phyloP scores from a whole-genome alignment of 495 filamentous ascomycete species.

The Talaromyces nanjingensis region DNA sequence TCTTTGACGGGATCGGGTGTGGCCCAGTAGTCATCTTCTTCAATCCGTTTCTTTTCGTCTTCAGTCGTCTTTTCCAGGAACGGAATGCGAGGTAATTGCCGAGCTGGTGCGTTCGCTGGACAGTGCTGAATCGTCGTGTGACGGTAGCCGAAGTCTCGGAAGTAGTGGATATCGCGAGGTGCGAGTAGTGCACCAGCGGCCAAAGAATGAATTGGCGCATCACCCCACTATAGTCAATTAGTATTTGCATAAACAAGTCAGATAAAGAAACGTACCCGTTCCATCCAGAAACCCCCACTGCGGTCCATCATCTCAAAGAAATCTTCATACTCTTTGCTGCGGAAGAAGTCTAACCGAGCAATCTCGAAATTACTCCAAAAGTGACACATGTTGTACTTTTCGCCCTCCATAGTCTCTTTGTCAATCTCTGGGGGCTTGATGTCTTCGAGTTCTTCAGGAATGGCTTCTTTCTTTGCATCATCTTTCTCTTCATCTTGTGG shows the following conservation, averaged over 20 bases:
- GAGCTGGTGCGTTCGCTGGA: constrained; percentile 88
- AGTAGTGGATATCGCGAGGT: constrained; percentile 89
- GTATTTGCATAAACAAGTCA: constrained; percentile 7
- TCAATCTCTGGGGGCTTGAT: constrained; percentile 73
- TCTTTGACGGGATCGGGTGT: constrained; percentile 78
- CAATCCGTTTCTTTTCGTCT: constrained; percentile 79
- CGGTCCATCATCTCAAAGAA: constrained; percentile 99
- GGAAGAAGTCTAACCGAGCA: constrained; percentile 88
- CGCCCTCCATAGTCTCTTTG: constrained; percentile 91
- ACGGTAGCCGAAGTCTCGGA: constrained; percentile 97
- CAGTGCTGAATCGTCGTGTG: constrained; percentile 99
- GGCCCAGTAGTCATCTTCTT: constrained; percentile 98
- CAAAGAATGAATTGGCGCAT: constrained; percentile 97
- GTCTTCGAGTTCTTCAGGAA: constrained; percentile 78
- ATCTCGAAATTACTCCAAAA: constrained; percentile 99
- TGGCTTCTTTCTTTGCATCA: constrained; percentile 57
- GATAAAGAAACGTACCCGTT: constrained; percentile 60
- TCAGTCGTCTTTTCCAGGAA: constrained; percentile 79
- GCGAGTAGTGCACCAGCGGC: constrained; percentile 83
- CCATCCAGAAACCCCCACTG: constrained; percentile 98
- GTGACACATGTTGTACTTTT: constrained; percentile 99
- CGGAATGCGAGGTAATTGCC: constrained; percentile 74
- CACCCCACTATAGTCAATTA: constrained; percentile 72
- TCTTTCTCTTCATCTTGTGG: constrained; percentile 46
- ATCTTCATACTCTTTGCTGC: constrained; percentile 92